Conservation (phyloP, 495 filamentous ascomycete species). For the Aspergillus saccharolyticus region DNA sequence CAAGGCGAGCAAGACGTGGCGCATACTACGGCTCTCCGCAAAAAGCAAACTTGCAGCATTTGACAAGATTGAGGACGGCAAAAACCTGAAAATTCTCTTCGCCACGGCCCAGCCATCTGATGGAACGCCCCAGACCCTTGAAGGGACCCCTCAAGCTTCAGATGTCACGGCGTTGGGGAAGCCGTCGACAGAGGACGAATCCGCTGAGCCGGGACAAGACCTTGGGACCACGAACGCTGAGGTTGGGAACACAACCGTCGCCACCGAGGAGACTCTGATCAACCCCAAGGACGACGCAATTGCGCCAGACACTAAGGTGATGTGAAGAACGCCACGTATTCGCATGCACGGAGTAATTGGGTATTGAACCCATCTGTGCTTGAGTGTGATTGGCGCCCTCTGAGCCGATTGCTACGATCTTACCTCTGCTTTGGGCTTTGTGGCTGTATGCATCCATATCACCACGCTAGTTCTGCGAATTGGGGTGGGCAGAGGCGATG, state of each 20-base stretch:
- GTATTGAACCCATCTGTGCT: neutral
- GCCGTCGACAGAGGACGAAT: slow-evolving; percentile 11
- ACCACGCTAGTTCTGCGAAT: slow-evolving; percentile 6
- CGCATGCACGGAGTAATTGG: neutral
- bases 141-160: slow-evolving; percentile 25
- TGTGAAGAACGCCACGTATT: slow-evolving; percentile 14
- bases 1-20: slow-evolving; percentile 85
- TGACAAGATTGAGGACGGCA: slow-evolving; percentile 79
- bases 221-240: slow-evolving; percentile 19
- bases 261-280: slow-evolving; percentile 13
- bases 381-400: slow-evolving; percentile 10
- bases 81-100: slow-evolving; percentile 56
- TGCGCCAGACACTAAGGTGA: slow-evolving; percentile 9
- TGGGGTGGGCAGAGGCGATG: neutral
- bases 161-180: slow-evolving; percentile 19
- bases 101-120: slow-evolving; percentile 30
- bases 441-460: slow-evolving; percentile 21
- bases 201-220: slow-evolving; percentile 5
- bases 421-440: neutral
- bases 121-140: slow-evolving; percentile 25
- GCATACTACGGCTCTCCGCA: slow-evolving; percentile 72
- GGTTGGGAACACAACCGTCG: slow-evolving; percentile 8
- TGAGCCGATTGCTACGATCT: neutral
- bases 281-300: slow-evolving; percentile 16
- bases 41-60: slow-evolving; percentile 67